Evolutionary conservation across 805 yeast genomes (phyloP), one percentile per base, ranked within the genome.

Genomic region (Scheffersomyces coipomensis): DNA sequence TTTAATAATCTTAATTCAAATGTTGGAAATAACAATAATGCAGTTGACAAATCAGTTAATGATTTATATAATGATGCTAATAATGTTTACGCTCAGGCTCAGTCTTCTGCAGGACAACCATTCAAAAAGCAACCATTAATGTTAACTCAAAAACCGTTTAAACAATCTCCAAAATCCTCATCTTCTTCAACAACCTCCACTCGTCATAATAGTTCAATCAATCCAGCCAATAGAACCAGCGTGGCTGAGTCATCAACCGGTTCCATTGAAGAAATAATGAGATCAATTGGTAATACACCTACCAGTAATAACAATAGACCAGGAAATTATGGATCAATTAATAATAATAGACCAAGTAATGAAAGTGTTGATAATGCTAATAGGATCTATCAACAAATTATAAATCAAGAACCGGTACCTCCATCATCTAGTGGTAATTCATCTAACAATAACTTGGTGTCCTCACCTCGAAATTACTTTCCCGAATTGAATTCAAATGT

Each of bases 61-160:
- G 19, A 34, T 56, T 5, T 54, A 49, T 38, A 48, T n/a, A 7
- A n/a, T 13, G n/a, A 13, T 15, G 11, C 44, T 34, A 32, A 39
- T 23, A 45, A 35, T 29, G 29, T 30, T 19, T 29, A 30, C 22
- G 27, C 24, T 16, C 43, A 31, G 22, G n/a, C 35, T 15, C 34
- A 16, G 8, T 21, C 43, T 25, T n/a, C 30, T 5, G 5, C 9
- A 13, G 18, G 13, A 19, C 24, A 24, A 22, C 24, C 33, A 27
- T 46, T 46, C 40, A 52, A 44, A 35, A 64, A 55, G 34, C 72
- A 72, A 15, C 48, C 71, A 19, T 51, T 68, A 32, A 68, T 68
- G 74, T 58, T 68, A 39, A 66, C 66, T 53, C 56, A 68, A 40
- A 66, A 64, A 45, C 73, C 56, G n/a, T 35, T 39, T 18, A 30